A percentile compares a stretch with the other conserved stretches of the same genome.
These are phyloP conservation scores for Debaryomyces robertsiae DNA, from an alignment of 1,139 yeast genomes.

Conservation along the genomic window DNA sequence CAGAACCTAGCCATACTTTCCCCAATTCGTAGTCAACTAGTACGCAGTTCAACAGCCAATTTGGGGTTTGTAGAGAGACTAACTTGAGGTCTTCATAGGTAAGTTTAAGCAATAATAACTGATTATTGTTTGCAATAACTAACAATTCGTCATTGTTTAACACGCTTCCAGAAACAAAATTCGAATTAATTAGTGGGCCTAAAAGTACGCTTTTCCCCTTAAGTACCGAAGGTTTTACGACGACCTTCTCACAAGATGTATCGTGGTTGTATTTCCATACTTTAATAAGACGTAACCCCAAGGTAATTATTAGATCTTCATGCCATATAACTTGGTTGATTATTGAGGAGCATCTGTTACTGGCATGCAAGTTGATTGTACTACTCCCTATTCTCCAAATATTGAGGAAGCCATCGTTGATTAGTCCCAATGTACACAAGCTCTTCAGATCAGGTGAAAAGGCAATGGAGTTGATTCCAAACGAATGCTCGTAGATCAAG, in stretches of 20 bases:
- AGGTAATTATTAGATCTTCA: conserved; percentile 48
- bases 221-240: conserved; percentile 32
- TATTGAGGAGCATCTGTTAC: conserved; percentile 62
- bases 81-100: conserved; percentile 28
- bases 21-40: conserved; percentile 27
- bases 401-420: conserved; percentile 66
- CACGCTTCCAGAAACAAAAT: conserved; percentile 44
- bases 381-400: conserved; percentile 50
- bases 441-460: conserved; percentile 60
- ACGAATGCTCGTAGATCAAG: conserved; percentile 59
- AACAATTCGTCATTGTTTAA: conserved; percentile 43
- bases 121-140: conserved; percentile 46
- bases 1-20: conserved; percentile 25
- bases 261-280: conserved; percentile 50
- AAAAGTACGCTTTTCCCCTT: conserved; percentile 62
- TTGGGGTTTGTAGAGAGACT: conserved; percentile 21
- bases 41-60: conserved; percentile 20
- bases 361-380: conserved; percentile 35
- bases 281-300: conserved; percentile 61
- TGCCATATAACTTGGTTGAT: conserved; percentile 61
- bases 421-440: conserved; percentile 61
- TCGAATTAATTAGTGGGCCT: conserved; percentile 48
- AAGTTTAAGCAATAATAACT: conserved; percentile 35
- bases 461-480: conserved; percentile 57
- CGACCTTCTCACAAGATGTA: conserved; percentile 21